These are phyloP conservation scores for Salix caprea DNA, from an alignment of 345 rosid species.

Conservation along the genomic window DNA sequence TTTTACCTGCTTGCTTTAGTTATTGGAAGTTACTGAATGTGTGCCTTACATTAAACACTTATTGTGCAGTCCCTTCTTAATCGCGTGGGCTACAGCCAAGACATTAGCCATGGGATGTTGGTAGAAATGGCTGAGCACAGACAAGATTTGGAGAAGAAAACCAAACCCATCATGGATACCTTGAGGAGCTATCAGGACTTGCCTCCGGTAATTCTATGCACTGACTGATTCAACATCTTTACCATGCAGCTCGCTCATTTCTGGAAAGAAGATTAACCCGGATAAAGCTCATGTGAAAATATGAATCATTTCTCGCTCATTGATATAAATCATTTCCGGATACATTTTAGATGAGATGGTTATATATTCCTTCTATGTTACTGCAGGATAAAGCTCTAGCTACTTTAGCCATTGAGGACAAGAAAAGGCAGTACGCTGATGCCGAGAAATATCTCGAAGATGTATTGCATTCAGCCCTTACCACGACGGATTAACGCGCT, in stretches of 20 bases:
- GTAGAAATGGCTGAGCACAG: conserved; percentile 88
- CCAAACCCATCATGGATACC: conserved; percentile 85
- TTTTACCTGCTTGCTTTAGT: neutral
- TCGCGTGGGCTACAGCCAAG: conserved; percentile 83
- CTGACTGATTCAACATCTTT: neutral
- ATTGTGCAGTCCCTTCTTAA: conserved; percentile 63
- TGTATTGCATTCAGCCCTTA: conserved; percentile 76
- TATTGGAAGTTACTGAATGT: neutral
- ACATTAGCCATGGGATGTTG: conserved; percentile 79
- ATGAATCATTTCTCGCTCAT: too few relatives aligned
- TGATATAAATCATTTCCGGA: too few relatives aligned
- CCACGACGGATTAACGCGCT: conserved; percentile 31
- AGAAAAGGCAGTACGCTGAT: conserved; percentile 79
- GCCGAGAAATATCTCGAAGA: conserved; percentile 93
- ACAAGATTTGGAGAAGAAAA: conserved; percentile 81
- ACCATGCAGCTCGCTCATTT: neutral
- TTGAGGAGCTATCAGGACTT: conserved; percentile 94
- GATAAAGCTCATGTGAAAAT: too few relatives aligned
- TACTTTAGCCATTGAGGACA: conserved; percentile 89
- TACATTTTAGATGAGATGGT: neutral
- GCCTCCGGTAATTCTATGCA: conserved; percentile 60
- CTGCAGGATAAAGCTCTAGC: conserved; percentile 90
- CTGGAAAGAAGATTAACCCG: too few relatives aligned
- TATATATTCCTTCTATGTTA: neutral
- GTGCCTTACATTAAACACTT: neutral